phyloP scores from a whole-genome alignment of 2,329 filamentous ascomycete genomes.

The Orbilia blumenaviensis region DNA sequence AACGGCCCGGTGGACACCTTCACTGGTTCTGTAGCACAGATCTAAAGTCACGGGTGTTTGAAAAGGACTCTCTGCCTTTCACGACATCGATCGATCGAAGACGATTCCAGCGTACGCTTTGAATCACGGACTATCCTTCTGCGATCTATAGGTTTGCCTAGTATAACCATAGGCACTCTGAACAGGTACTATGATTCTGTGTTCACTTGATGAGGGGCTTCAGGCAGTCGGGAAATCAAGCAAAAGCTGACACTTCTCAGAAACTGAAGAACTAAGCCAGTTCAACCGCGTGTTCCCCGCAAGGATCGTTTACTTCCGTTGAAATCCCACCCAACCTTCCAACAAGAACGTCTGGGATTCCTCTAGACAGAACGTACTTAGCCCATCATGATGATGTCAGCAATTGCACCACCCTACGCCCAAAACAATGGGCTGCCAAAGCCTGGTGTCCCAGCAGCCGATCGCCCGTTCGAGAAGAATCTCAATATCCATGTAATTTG shows the following conservation, averaged over 20 bases:
- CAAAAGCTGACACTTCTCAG: slow-evolving; percentile 44
- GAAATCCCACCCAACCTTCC: slow-evolving; percentile 42
- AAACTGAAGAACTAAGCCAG: slow-evolving; percentile 26
- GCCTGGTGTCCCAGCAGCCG: slow-evolving; percentile 58
- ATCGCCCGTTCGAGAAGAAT: slow-evolving; percentile 76
- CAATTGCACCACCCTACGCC: slow-evolving; percentile 18
- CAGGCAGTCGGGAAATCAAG: slow-evolving; percentile 24
- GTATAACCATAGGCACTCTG: slow-evolving; percentile 23
- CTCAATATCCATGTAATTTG: slow-evolving; percentile 86
- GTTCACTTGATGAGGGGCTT: slow-evolving; percentile 26
- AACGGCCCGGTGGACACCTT: slow-evolving; percentile 51
- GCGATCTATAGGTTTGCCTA: slow-evolving; percentile 18
- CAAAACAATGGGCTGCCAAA: slow-evolving; percentile 30
- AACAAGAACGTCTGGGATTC: slow-evolving; percentile 51
- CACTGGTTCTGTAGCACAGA: slow-evolving; percentile 50
- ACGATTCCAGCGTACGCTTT: slow-evolving; percentile 14
- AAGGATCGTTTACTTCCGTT: slow-evolving; percentile 3
- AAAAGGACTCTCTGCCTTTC: not conserved
- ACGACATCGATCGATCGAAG: slow-evolving; percentile 8
- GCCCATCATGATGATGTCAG: slow-evolving; percentile 41
- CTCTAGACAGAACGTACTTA: not conserved
- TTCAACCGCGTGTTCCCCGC: slow-evolving; percentile 26
- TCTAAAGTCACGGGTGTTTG: slow-evolving; percentile 36
- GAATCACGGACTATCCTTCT: slow-evolving; percentile 21
- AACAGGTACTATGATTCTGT: slow-evolving; percentile 52